These are phyloP conservation scores for Cyclostephanos tholiformis DNA, from an alignment of 108 stramenopile species.

Conservation along the genomic window DNA sequence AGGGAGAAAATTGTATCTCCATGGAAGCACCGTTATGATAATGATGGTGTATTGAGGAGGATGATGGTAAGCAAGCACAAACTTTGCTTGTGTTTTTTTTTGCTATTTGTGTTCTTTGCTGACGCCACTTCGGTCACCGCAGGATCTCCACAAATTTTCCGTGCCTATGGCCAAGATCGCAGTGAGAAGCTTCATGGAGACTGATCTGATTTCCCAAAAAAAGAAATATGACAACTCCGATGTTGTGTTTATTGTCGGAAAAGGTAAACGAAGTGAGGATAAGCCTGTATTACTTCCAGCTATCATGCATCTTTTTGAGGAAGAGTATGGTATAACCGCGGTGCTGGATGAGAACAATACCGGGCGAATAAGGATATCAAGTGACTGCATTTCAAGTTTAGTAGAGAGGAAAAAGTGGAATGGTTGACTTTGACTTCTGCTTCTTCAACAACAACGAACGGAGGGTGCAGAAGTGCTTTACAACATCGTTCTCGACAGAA, in stretches of 20 bases:
- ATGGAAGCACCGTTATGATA: constrained; percentile 34
- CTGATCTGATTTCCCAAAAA: constrained; percentile 21
- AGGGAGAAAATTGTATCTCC: constrained; percentile 51
- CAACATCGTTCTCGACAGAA: constrained; percentile 70
- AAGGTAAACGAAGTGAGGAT: constrained; percentile 58
- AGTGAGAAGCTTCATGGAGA: constrained; percentile 63
- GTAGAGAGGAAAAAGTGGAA: constrained; percentile 29
- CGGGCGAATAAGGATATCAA: constrained; percentile 54
- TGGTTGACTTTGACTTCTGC: neutral
- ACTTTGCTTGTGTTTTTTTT: constrained; percentile 1
- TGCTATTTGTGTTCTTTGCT: neutral
- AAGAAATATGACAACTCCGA: constrained; percentile 28
- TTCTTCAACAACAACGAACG: too few relatives aligned
- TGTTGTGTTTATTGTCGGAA: constrained; percentile 67
- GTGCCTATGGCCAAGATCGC: constrained; percentile 71
- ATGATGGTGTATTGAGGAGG: constrained; percentile 25
- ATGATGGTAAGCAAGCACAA: constrained; percentile 29
- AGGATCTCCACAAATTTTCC: constrained; percentile 74
- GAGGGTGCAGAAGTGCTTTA: constrained; percentile 86
- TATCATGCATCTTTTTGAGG: constrained; percentile 33
- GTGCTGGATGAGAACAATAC: constrained; percentile 50
- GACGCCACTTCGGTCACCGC: neutral
- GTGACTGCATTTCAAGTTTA: constrained; percentile 31
- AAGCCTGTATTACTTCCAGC: constrained; percentile 54
- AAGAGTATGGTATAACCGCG: constrained; percentile 53